These are phyloP conservation scores for Sugiyamaella grinbergsii DNA, from an alignment of 1,139 yeast species.

Conservation along the genomic window DNA sequence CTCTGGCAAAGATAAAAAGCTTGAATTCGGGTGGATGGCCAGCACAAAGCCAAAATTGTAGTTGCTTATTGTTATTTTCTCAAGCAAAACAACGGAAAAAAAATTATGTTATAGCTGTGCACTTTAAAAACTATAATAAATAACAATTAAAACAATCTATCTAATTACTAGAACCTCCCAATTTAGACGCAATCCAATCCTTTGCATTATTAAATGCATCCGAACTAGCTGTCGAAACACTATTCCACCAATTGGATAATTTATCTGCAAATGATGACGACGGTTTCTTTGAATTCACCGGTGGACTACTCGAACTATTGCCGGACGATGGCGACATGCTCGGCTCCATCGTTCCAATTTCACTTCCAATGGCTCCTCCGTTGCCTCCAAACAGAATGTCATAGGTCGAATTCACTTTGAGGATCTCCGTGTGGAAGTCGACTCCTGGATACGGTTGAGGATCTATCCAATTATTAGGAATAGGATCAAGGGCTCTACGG, in stretches of 20 bases:
- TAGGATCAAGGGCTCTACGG: slow-evolving; percentile 31
- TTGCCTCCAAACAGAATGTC: slow-evolving; percentile 33
- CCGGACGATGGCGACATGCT: no score
- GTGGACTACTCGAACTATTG: background rate
- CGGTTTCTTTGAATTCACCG: background rate
- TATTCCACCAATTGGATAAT: slow-evolving; percentile 19
- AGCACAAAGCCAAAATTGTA: slow-evolving; percentile 43
- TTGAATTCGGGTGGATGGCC: slow-evolving; percentile 67
- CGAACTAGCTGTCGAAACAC: slow-evolving; percentile 17
- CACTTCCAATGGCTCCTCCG: background rate
- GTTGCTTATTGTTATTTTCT: no score
- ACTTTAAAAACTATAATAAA: slow-evolving; percentile 20
- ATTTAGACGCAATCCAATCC: slow-evolving; percentile 22
- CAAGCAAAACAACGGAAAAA: background rate
- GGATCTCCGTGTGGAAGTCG: slow-evolving; percentile 44
- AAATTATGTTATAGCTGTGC: background rate
- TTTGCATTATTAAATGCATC: slow-evolving; percentile 22
- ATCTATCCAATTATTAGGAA: slow-evolving; percentile 61
- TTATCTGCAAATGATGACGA: slow-evolving; percentile 6
- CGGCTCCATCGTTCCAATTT: background rate
- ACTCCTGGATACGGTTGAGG: slow-evolving; percentile 58
- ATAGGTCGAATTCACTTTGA: slow-evolving; percentile 41
- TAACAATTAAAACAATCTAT: slow-evolving; percentile 16
- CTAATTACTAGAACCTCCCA: slow-evolving; percentile 9
- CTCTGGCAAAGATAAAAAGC: slow-evolving; percentile 54